These are phyloP conservation scores for Dendrothele bispora DNA, from an alignment of 768 basidiomycete genomes.

Conservation along the genomic window DNA sequence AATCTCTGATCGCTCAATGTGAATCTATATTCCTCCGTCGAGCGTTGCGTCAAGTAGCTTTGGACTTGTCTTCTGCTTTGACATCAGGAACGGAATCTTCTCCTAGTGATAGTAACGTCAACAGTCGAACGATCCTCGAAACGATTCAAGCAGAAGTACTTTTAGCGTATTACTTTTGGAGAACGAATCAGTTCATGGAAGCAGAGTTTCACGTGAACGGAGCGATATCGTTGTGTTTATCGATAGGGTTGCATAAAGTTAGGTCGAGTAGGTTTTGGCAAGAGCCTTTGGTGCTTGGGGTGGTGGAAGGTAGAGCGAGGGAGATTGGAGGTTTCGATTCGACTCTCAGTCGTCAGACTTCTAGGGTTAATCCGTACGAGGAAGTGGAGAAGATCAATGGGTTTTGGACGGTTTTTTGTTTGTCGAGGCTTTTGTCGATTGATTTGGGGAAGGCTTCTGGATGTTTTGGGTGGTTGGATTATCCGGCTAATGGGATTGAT, in stretches of 20 bases:
- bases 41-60: conserved; percentile 28
- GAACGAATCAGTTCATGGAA: conserved; percentile 37
- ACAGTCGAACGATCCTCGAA: no score
- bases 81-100: conserved; percentile 24
- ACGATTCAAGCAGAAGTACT: conserved; percentile 38
- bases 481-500: conserved; percentile 16
- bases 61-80: conserved; percentile 13
- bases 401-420: conserved; percentile 19
- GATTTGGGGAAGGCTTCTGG: conserved; percentile 9
- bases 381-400: conserved; percentile 21
- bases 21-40: conserved; percentile 31
- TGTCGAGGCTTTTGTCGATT: conserved; percentile 14
- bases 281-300: background rate
- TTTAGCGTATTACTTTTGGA: conserved; percentile 41
- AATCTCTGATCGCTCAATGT: conserved; percentile 13
- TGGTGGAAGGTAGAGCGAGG: no score
- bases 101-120: no score
- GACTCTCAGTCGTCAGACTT: conserved; percentile 9
- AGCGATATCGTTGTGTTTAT: conserved; percentile 27
- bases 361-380: conserved; percentile 16
- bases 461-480: conserved; percentile 15
- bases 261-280: conserved; percentile 2
- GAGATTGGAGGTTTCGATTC: no score
- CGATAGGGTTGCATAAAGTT: conserved; percentile 24
- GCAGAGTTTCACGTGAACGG: conserved; percentile 40